Conservation (phyloP, 2,329 filamentous ascomycete species). For the Hypoxylon sp. region DNA sequence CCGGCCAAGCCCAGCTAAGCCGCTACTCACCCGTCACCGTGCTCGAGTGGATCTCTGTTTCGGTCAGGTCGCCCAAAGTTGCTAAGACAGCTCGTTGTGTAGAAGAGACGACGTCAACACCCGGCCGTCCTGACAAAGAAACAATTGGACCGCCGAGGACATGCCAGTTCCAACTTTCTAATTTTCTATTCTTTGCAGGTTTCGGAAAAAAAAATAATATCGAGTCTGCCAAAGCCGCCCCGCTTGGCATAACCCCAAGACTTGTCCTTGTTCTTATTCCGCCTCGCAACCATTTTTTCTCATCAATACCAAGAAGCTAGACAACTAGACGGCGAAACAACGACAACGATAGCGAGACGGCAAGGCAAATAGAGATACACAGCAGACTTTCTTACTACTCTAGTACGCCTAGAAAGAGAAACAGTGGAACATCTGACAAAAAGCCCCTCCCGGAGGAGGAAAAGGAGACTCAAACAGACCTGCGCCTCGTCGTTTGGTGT, state of each 20-base stretch:
- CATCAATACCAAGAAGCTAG: constrained; percentile 9
- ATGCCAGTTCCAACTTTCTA: neutral
- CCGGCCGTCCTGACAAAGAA: constrained; percentile 7
- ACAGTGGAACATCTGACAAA: too few species aligned
- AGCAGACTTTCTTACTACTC: constrained; percentile 8
- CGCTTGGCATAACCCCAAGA: constrained; percentile 9
- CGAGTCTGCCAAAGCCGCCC: neutral
- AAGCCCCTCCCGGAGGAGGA: constrained; percentile 1
- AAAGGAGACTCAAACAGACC: constrained; percentile 18
- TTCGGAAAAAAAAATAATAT: constrained; percentile 1
- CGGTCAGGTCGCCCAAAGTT: neutral
- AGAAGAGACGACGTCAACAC: constrained; percentile 25
- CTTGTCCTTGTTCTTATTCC: constrained; percentile 1
- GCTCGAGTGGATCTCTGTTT: neutral
- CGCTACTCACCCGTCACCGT: neutral
- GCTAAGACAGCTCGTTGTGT: neutral
- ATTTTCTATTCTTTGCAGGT: neutral
- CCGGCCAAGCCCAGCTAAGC: constrained; percentile 7
- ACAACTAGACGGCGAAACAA: constrained; percentile 12
- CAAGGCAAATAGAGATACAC: constrained; percentile 16
- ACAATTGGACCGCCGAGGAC: constrained; percentile 5
- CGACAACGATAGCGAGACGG: constrained; percentile 14
- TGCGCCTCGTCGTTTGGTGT: constrained; percentile 19
- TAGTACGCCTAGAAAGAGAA: constrained; percentile 15
- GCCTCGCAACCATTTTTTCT: neutral